Evolutionary conservation across 1,284 basidiomycete genomes (phyloP).

Genomic region (Cerrena zonata): DNA sequence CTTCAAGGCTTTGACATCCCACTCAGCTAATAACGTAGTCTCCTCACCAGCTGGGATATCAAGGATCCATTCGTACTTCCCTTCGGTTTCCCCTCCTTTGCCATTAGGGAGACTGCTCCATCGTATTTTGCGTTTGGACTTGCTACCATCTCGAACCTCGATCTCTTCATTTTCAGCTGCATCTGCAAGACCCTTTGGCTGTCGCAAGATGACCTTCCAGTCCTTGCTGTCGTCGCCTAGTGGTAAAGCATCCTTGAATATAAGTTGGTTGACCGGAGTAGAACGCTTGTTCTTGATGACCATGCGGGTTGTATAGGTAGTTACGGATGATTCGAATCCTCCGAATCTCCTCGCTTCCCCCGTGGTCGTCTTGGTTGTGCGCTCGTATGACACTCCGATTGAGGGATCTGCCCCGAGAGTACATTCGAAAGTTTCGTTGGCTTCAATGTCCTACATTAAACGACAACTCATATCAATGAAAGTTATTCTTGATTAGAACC

Average conservation of each 20-base stretch:
- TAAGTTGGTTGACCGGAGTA: background rate
- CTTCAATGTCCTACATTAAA: background rate
- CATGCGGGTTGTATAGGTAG: background rate
- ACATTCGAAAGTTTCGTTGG: constrained; percentile 7
- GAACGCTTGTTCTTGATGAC: constrained; percentile 4
- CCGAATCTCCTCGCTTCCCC: background rate
- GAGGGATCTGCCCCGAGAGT: constrained; percentile 7
- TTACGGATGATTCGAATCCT: background rate
- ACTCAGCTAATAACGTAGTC: constrained; percentile 40
- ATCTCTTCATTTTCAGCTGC: constrained; percentile 28
- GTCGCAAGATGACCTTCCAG: background rate
- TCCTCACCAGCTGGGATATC: constrained; percentile 23
- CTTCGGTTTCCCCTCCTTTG: constrained; percentile 24
- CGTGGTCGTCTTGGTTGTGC: background rate
- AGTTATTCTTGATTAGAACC: background rate
- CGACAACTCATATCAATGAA: background rate
- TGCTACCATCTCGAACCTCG: constrained; percentile 5
- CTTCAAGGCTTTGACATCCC: constrained; percentile 47
- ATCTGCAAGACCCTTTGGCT: constrained; percentile 3
- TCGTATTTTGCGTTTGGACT: constrained; percentile 14
- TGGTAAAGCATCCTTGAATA: constrained; percentile 6
- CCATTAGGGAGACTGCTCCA: constrained; percentile 21
- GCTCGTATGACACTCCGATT: background rate
- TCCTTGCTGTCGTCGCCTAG: background rate
- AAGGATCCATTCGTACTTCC: constrained; percentile 27